Percentiles rank a stretch among this genome's conserved stretches.
These are phyloP conservation scores for Discostella stelligera DNA, from an alignment of 352 stramenopile genomes.

Conservation along the genomic window DNA sequence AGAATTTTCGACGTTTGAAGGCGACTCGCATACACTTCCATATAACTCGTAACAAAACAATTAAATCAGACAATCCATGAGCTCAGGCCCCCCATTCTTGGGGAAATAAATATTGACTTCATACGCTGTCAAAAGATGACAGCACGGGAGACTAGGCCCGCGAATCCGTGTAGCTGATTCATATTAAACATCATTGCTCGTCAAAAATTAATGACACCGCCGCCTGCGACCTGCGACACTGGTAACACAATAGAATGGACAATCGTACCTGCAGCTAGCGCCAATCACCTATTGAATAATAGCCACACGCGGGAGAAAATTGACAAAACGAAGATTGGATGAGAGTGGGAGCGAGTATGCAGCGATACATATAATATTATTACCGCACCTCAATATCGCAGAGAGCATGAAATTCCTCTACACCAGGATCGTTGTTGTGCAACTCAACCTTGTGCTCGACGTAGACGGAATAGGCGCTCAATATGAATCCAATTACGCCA, in stretches of 20 bases:
- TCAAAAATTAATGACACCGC: neutral
- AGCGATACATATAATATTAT: neutral
- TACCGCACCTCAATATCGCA: conserved; percentile 72
- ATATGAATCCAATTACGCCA: conserved; percentile 52
- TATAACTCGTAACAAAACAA: neutral
- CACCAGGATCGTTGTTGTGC: conserved; percentile 25
- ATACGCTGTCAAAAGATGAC: conserved; percentile 19
- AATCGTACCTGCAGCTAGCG: conserved; percentile 64
- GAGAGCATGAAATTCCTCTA: conserved; percentile 62
- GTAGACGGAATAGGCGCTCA: conserved; percentile 73
- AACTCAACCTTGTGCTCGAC: conserved; percentile 70
- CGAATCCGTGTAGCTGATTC: conserved; percentile 48
- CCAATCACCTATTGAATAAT: conserved; percentile 38
- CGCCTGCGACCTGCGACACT: neutral
- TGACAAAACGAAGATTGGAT: neutral
- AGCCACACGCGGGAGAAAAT: neutral
- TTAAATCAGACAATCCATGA: conserved; percentile 3
- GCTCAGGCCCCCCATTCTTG: conserved; percentile 19
- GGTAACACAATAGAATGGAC: neutral
- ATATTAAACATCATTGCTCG: conserved; percentile 39
- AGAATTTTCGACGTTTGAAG: no score
- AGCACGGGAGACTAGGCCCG: conserved; percentile 39
- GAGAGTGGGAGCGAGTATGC: neutral
- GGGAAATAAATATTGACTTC: conserved; percentile 26
- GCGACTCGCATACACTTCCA: no score